These are phyloP conservation scores for Erodium moschatum DNA, from an alignment of 441 rosid species.

Conservation along the genomic window DNA sequence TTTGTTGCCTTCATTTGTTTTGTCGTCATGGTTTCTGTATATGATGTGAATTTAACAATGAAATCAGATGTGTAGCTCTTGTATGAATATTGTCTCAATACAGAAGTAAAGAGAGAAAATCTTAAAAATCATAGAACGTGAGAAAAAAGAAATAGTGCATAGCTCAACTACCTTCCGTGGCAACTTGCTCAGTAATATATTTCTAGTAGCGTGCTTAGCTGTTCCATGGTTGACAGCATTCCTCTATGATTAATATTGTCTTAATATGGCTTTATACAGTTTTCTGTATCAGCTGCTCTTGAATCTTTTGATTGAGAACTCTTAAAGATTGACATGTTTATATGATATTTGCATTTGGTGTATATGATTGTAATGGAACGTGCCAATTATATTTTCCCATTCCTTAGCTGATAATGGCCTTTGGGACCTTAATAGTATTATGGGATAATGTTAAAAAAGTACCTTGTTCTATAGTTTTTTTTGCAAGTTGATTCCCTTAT, in stretches of 20 bases:
- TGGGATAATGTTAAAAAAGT: not conserved
- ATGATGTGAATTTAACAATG: not conserved
- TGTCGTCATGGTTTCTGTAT: not conserved
- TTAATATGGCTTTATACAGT: not conserved
- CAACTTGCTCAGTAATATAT: not conserved
- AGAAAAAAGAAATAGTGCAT: constrained; percentile 2
- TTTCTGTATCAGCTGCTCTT: not conserved
- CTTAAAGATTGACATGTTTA: not conserved
- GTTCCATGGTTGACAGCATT: constrained; percentile 6
- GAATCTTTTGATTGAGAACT: not conserved
- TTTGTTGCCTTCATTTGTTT: constrained; percentile 3
- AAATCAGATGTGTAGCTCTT: not conserved
- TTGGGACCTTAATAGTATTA: not conserved
- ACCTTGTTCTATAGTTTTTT: no score
- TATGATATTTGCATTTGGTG: not conserved
- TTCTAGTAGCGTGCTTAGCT: constrained; percentile 3
- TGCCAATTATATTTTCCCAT: not conserved
- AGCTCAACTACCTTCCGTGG: not conserved
- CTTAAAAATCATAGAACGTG: not conserved
- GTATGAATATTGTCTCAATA: not conserved
- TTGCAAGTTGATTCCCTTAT: no score
- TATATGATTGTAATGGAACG: not conserved
- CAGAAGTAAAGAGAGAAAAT: constrained; percentile 1
- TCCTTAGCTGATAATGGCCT: not conserved
- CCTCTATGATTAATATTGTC: not conserved